phyloP scores from a whole-genome alignment of 2,329 filamentous ascomycete species.

The Xylaria multiplex region DNA sequence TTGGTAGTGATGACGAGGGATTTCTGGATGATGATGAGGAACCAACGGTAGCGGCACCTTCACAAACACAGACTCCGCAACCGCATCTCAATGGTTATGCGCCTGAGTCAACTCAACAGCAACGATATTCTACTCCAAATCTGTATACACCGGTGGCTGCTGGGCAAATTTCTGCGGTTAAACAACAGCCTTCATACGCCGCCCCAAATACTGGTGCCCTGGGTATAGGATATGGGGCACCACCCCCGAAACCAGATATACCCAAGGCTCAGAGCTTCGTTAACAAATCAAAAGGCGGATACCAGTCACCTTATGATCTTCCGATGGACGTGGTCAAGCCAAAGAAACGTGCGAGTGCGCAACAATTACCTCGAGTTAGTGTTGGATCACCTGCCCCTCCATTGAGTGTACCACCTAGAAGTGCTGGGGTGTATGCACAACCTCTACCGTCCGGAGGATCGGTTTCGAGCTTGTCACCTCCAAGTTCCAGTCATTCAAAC shows the following conservation, averaged over 20 bases:
- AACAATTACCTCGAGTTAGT: conserved; percentile 61
- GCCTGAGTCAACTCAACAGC: conserved; percentile 43
- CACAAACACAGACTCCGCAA: conserved; percentile 40
- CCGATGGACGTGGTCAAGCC: conserved; percentile 87
- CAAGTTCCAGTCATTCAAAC: conserved; percentile 52
- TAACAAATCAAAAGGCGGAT: conserved; percentile 89
- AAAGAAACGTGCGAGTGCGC: conserved; percentile 70
- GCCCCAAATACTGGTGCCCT: conserved; percentile 46
- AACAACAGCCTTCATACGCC: conserved; percentile 45
- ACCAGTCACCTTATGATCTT: conserved; percentile 93
- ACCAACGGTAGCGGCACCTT: conserved; percentile 42
- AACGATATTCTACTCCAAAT: conserved; percentile 48
- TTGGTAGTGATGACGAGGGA: conserved; percentile 86
- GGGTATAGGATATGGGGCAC: conserved; percentile 52
- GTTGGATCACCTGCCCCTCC: conserved; percentile 47
- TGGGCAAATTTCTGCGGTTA: conserved; percentile 42
- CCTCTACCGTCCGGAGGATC: conserved; percentile 44
- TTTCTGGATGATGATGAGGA: conserved; percentile 77
- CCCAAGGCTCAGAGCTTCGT: conserved; percentile 82
- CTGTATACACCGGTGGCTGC: conserved; percentile 59
- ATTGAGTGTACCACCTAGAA: conserved; percentile 68
- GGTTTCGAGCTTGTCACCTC: conserved; percentile 47
- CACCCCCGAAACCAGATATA: conserved; percentile 57
- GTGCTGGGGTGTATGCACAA: conserved; percentile 65
- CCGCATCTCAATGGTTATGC: conserved; percentile 50